phyloP scores from a whole-genome alignment of 257 asterid species.

The Nicotiana otophora region DNA sequence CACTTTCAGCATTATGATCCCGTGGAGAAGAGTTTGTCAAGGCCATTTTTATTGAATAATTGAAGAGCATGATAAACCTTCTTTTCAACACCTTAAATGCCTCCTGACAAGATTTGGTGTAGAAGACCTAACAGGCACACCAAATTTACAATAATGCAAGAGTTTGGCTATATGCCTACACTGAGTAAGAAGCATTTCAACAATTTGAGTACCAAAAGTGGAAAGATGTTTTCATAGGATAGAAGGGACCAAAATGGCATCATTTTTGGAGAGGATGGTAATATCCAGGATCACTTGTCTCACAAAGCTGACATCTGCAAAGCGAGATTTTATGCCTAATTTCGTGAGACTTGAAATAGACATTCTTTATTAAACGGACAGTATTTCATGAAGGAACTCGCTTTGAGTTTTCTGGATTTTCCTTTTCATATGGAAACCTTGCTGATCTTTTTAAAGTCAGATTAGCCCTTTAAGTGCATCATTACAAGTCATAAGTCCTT shows the following conservation, averaged over 20 bases:
- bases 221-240: neutral
- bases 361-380: neutral
- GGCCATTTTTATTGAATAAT: neutral
- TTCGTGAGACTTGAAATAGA: neutral
- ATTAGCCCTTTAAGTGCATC: neutral
- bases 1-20: neutral
- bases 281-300: neutral
- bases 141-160: neutral
- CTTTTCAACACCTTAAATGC: neutral
- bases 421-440: neutral
- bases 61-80: neutral
- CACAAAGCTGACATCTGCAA: neutral
- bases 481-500: neutral
- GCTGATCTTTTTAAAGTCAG: neutral
- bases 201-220: neutral
- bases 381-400: neutral
- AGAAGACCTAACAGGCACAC: neutral
- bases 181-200: neutral
- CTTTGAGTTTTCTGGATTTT: neutral
- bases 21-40: neutral
- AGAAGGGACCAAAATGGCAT: neutral
- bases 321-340: neutral
- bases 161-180: neutral
- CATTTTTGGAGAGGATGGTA: neutral
- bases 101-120: neutral